Conservation (phyloP, 306 rosid species). For the Lithocarpus polystachyus region DNA sequence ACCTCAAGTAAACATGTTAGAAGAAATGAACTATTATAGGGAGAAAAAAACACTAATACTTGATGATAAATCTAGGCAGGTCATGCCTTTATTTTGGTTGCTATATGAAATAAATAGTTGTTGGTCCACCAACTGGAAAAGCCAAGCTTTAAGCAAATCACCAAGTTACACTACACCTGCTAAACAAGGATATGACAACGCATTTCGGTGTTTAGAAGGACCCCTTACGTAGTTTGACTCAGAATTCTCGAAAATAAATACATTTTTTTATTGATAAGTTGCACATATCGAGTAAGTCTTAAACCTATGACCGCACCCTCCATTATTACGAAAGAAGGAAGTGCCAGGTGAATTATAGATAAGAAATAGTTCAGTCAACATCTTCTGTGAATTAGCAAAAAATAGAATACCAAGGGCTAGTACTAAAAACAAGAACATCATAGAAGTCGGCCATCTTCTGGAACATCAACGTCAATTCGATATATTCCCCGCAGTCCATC, state of each 20-base stretch:
- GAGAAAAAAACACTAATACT: background rate
- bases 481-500: constrained; percentile 57
- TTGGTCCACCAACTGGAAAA: too few species aligned
- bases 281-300: too few species aligned
- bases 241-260: background rate
- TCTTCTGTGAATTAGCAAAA: constrained; percentile 11
- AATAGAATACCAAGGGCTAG: constrained; percentile 78
- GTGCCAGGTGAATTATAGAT: background rate
- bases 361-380: constrained; percentile 5
- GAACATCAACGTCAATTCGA: constrained; percentile 80
- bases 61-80: background rate
- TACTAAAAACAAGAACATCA: constrained; percentile 78
- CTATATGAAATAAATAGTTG: too few species aligned
- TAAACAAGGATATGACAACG: background rate
- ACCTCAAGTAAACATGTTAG: background rate
- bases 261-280: background rate
- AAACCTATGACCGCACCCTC: too few species aligned
- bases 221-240: background rate
- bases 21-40: background rate
- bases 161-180: background rate
- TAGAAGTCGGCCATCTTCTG: constrained; percentile 78
- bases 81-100: constrained; percentile 7
- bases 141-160: background rate
- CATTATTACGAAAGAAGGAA: too few species aligned
- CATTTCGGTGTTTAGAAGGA: background rate